Evolutionary conservation across 108 stramenopile species (phyloP).

Genomic region (Pinguiococcus pyrenoidosus): DNA sequence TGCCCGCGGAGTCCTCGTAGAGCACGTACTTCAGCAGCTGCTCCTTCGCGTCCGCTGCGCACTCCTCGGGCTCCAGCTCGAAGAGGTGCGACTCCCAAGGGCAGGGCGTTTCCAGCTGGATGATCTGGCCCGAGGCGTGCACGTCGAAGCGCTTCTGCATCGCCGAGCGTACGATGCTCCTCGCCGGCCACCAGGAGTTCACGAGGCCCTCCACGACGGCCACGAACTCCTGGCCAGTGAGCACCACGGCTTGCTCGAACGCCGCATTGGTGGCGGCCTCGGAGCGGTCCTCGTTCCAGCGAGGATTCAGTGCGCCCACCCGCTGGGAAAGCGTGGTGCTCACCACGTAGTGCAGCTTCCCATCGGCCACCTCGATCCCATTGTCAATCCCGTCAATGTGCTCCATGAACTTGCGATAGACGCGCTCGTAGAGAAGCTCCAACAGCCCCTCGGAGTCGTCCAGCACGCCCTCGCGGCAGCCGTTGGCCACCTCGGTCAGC

Average conservation of each 20-base stretch:
- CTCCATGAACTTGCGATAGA: conserved; percentile 78
- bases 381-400: conserved; percentile 98
- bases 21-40: conserved; percentile 78
- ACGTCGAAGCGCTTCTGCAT: conserved; percentile 44
- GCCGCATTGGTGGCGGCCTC: conserved; percentile 53
- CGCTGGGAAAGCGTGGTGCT: conserved; percentile 65
- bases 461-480: too few relatives aligned
- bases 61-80: conserved; percentile 61
- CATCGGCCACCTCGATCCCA: conserved; percentile 63
- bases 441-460: conserved; percentile 13
- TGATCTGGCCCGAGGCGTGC: conserved; percentile 65
- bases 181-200: conserved; percentile 78
- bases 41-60: not conserved
- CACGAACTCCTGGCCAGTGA: conserved; percentile 75
- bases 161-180: conserved; percentile 62
- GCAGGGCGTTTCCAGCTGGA: conserved; percentile 56
- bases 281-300: conserved; percentile 68
- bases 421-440: conserved; percentile 48
- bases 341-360: conserved; percentile 55
- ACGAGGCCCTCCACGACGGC: conserved; percentile 54
- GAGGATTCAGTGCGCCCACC: conserved; percentile 69
- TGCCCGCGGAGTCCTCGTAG: conserved; percentile 70
- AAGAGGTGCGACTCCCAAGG: conserved; percentile 89
- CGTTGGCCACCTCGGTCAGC: conserved; percentile 1
- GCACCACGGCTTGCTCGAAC: conserved; percentile 66